Percentiles rank a stretch among this genome's conserved stretches.
Conservation (phyloP, 2,329 filamentous ascomycete species). For the Microcyclospora pomicola region DNA sequence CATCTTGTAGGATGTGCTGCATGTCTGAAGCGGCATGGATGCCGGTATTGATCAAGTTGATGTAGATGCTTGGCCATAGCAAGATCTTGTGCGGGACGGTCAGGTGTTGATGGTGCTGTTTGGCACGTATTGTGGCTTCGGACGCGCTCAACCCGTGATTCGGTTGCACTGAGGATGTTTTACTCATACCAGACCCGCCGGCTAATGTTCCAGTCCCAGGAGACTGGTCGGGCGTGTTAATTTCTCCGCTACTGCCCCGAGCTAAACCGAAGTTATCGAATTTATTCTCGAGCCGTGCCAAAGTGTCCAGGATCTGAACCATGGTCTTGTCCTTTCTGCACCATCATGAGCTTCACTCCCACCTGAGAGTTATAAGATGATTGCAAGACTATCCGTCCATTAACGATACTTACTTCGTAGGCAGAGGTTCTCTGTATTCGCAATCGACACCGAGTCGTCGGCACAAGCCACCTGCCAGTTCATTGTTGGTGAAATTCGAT, state of each 20-base stretch:
- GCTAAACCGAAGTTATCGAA: slow-evolving; percentile 31
- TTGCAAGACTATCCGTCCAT: not conserved
- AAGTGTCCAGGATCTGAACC: slow-evolving; percentile 44
- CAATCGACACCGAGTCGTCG: slow-evolving; percentile 44
- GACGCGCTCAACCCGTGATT: too few relatives aligned
- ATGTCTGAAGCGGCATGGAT: slow-evolving; percentile 21
- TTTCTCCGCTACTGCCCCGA: not conserved
- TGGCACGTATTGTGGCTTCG: not conserved
- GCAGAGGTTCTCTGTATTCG: slow-evolving; percentile 45
- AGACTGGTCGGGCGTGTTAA: slow-evolving; percentile 4
- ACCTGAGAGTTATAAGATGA: not conserved
- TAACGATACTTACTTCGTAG: slow-evolving; percentile 43
- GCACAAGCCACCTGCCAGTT: slow-evolving; percentile 16
- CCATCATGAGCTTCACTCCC: not conserved
- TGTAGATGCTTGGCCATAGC: slow-evolving; percentile 30
- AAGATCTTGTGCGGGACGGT: slow-evolving; percentile 39
- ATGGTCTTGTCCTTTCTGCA: slow-evolving; percentile 49
- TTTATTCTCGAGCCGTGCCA: slow-evolving; percentile 43
- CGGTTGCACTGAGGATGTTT: not conserved
- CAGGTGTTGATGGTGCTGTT: slow-evolving; percentile 14
- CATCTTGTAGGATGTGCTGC: slow-evolving; percentile 24
- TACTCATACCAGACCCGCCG: not conserved
- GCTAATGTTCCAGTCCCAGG: slow-evolving; percentile 3
- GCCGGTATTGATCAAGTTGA: slow-evolving; percentile 23
- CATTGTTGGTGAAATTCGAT: not conserved